Evolutionary conservation across 768 basidiomycete species (phyloP).

Genomic region (Baorangia bicolor): DNA sequence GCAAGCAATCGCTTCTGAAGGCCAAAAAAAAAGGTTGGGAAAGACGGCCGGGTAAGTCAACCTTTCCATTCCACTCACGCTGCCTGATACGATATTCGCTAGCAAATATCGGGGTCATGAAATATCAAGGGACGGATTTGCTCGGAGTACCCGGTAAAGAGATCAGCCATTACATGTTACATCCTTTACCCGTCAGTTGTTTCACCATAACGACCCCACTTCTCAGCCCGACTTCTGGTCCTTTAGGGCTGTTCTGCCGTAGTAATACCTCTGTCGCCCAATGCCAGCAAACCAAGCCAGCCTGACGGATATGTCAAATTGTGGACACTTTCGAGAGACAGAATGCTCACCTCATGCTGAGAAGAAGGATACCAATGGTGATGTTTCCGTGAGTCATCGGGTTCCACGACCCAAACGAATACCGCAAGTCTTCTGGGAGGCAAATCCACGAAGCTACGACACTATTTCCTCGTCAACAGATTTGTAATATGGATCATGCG

Average conservation of each 20-base stretch:
- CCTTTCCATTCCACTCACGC: neutral
- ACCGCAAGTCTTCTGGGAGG: constrained; percentile 56
- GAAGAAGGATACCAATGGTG: constrained; percentile 56
- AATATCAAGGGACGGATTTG: constrained; percentile 48
- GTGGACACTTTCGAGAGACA: neutral
- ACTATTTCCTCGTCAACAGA: constrained; percentile 36
- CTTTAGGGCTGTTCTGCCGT: constrained; percentile 23
- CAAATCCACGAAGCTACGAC: constrained; percentile 55
- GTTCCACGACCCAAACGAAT: constrained; percentile 58
- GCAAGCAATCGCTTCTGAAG: constrained; percentile 27
- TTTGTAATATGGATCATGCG: neutral
- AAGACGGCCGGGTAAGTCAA: constrained; percentile 52
- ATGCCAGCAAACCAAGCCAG: constrained; percentile 56
- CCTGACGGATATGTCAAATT: constrained; percentile 30
- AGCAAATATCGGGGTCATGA: constrained; percentile 61
- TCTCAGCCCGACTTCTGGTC: constrained; percentile 16
- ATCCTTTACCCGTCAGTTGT: neutral
- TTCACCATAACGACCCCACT: neutral
- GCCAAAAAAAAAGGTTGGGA: constrained; percentile 53
- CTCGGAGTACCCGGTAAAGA: constrained; percentile 14
- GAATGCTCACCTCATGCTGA: constrained; percentile 49
- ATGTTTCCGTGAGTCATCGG: constrained; percentile 76
- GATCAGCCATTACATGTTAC: neutral
- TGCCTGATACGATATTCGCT: neutral
- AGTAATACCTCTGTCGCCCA: constrained; percentile 46